Evolutionary conservation across 2,329 filamentous ascomycete species (phyloP), one percentile per base, ranked within the genome.

Genomic region (Pseudopyricularia javanii): DNA sequence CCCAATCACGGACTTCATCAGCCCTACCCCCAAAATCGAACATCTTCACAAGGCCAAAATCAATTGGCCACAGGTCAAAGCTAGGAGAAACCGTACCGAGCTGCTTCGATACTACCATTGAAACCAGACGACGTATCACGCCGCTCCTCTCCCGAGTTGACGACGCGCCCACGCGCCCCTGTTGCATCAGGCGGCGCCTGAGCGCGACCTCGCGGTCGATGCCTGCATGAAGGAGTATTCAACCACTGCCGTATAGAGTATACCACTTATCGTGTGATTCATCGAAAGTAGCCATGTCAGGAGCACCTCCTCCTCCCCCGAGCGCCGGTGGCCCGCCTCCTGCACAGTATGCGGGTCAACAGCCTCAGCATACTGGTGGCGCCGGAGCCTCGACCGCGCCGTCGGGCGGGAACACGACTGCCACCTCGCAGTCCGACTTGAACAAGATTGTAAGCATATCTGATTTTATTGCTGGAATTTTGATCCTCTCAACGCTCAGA

Each of bases 381-480:
- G 47, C 26, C 7, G 47, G 47, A 30, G 15, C 28, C 9, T 49
- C 47, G 47, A 34, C 26, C 28, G 26, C 47, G 11, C 47, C 47
- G 7, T 49, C 47, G 7, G 40, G 40, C 22, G 40, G 40, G 7
- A 24, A 24, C 40, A 26, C 40, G 40, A 45, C 40, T 45, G 56
- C 69, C 2, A 61, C 69, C 20, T 66, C 70, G 9, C 83, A 89
- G 70, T 89, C 86, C 2, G 89, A 96, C 64, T 69, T 96, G 1
- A 97, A 97, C 62, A 90, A 95, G 61, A 97, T 97, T 68, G 91
- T 96, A 78, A 79, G 91, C 73, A 30, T 12, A 74, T 47, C 50
- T 40, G 14, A 34, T 45, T 15, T 26, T 3, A 15, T 4, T 43
- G 17, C 22, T 22, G n/a, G 9, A 4, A 43, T 14, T 12, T 12